Evolutionary conservation across 805 yeast genomes (phyloP).

Genomic region (Huiozyma sinensis): DNA sequence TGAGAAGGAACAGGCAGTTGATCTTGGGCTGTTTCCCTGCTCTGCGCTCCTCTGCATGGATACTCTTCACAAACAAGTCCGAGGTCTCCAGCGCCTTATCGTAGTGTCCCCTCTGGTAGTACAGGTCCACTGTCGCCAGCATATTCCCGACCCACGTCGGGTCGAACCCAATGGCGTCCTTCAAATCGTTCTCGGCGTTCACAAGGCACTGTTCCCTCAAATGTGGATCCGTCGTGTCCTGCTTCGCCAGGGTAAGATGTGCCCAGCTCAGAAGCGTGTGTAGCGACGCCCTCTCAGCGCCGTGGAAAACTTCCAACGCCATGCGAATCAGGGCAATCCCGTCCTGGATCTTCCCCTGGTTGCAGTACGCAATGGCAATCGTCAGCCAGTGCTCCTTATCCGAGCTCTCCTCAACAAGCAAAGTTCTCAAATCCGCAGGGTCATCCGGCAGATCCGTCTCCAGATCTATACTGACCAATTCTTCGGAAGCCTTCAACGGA

Average conservation of each 20-base stretch:
- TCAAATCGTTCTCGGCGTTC: constrained; percentile 36
- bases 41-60: constrained; percentile 27
- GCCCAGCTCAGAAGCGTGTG: constrained; percentile 69
- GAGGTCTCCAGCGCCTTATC: constrained; percentile 64
- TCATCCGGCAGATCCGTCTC: constrained; percentile 81
- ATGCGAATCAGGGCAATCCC: constrained; percentile 53
- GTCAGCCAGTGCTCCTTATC: constrained; percentile 72
- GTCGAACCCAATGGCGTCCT: constrained; percentile 39
- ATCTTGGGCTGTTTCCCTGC: constrained; percentile 37
- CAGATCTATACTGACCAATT: constrained; percentile 76
- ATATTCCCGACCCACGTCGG: constrained; percentile 38
- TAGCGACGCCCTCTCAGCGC: constrained; percentile 37
- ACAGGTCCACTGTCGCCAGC: constrained; percentile 60
- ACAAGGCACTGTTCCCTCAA: constrained; percentile 25
- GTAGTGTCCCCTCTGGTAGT: constrained; percentile 45
- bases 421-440: constrained; percentile 67
- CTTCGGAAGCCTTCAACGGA: constrained; percentile 67
- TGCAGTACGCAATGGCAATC: constrained; percentile 71
- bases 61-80: constrained; percentile 43
- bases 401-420: constrained; percentile 73
- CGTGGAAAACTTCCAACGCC: constrained; percentile 36
- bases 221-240: constrained; percentile 13
- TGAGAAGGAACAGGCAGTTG: constrained; percentile 67
- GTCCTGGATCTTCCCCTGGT: constrained; percentile 45
- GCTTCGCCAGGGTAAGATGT: constrained; percentile 37